These are phyloP conservation scores for Amanita subjunquillea DNA, from an alignment of 768 basidiomycete genomes.

Conservation along the genomic window DNA sequence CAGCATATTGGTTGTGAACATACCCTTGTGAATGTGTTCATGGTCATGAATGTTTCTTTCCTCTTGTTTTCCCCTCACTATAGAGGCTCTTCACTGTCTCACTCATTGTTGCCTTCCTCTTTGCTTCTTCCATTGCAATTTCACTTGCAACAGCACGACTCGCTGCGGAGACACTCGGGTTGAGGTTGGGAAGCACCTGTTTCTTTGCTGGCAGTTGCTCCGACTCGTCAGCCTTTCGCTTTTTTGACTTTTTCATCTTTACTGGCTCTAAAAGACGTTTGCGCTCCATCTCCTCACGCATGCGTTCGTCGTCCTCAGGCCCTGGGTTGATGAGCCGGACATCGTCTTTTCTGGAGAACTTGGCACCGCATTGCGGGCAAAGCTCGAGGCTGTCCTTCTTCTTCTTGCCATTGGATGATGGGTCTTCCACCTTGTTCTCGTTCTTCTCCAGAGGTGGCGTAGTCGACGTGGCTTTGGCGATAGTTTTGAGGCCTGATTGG, in stretches of 20 bases:
- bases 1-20: slow-evolving; percentile 20
- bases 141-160: slow-evolving; percentile 61
- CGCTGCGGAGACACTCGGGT: slow-evolving; percentile 43
- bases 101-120: slow-evolving; percentile 77
- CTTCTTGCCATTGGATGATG: slow-evolving; percentile 13
- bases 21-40: slow-evolving; percentile 86
- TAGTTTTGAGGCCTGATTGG: slow-evolving; percentile 68
- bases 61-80: slow-evolving; percentile 39
- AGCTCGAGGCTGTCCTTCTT: slow-evolving; percentile 32
- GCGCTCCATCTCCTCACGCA: slow-evolving; percentile 46
- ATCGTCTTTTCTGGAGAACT: slow-evolving; percentile 49
- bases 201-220: slow-evolving; percentile 30
- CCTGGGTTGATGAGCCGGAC: slow-evolving; percentile 61
- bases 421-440: slow-evolving; percentile 17
- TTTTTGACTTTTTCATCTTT: slow-evolving; percentile 51
- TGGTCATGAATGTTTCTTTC: slow-evolving; percentile 89
- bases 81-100: slow-evolving; percentile 82
- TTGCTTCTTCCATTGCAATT: slow-evolving; percentile 73
- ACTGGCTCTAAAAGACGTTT: slow-evolving; percentile 44
- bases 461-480: slow-evolving; percentile 27
- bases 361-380: slow-evolving; percentile 71
- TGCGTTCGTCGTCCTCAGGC: slow-evolving; percentile 49
- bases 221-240: slow-evolving; percentile 38
- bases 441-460: slow-evolving; percentile 19
- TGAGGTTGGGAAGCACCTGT: slow-evolving; percentile 32